These are phyloP conservation scores for Lachancea thermotolerans DNA, from an alignment of 805 yeast species.

Conservation along the genomic window DNA sequence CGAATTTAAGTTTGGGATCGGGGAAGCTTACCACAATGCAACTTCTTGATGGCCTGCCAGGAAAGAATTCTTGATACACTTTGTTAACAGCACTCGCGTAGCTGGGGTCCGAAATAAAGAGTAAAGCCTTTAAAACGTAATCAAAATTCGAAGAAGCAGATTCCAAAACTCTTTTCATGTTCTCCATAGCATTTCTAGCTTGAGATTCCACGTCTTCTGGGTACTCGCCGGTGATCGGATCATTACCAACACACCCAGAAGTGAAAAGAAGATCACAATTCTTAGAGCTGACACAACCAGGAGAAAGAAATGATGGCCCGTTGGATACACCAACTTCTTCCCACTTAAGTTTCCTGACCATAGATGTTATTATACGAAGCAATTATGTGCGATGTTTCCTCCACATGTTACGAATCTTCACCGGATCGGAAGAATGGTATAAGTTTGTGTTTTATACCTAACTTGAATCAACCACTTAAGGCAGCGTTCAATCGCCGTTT, in stretches of 20 bases:
- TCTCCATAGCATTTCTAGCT: conserved; percentile 38
- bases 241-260: conserved; percentile 43
- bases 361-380: neutral
- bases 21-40: conserved; percentile 48
- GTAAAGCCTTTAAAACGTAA: conserved; percentile 42
- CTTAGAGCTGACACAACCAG: conserved; percentile 30
- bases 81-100: conserved; percentile 40
- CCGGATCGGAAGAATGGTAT: too few relatives aligned
- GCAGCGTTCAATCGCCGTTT: too few relatives aligned
- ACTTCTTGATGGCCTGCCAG: conserved; percentile 46
- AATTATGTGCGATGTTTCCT: too few relatives aligned
- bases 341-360: conserved; percentile 34
- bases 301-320: conserved; percentile 32
- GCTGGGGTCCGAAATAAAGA: conserved; percentile 40
- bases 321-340: conserved; percentile 26
- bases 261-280: conserved; percentile 40
- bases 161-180: conserved; percentile 37
- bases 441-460: too few relatives aligned
- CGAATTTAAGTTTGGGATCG: conserved; percentile 42
- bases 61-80: conserved; percentile 41
- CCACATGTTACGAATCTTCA: too few relatives aligned
- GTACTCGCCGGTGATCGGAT: conserved; percentile 35
- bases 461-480: too few relatives aligned
- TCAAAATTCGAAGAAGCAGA: conserved; percentile 42
- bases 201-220: conserved; percentile 41